A percentile compares a stretch with the other conserved stretches of the same genome.
Conservation (phyloP, 352 stramenopile species). For the Phytophthora fragariae region DNA sequence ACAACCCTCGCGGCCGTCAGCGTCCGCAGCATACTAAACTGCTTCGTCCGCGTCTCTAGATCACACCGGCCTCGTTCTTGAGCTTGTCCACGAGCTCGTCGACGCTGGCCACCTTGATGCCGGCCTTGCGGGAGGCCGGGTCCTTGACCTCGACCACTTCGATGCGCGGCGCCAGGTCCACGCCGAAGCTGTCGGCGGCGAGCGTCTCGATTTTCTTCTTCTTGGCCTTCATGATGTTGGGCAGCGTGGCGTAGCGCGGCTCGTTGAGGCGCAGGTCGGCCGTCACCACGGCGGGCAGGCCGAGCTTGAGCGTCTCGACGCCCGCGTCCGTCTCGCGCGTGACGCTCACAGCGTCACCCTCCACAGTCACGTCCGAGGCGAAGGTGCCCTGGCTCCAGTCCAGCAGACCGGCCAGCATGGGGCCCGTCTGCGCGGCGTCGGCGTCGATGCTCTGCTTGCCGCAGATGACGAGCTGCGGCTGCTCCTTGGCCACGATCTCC, state of each 20-base stretch:
- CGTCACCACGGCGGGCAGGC: conserved; percentile 96
- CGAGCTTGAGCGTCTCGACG: conserved; percentile 89
- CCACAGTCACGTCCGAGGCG: conserved; percentile 91
- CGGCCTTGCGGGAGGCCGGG: conserved; percentile 92
- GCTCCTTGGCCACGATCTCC: conserved; percentile 94
- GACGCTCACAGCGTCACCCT: conserved; percentile 72
- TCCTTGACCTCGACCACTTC: conserved; percentile 92
- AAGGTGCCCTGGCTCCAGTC: conserved; percentile 98
- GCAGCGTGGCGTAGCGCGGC: conserved; percentile 98
- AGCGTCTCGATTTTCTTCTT: conserved; percentile 92
- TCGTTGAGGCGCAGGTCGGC: conserved; percentile 99
- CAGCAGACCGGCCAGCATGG: conserved; percentile 96
- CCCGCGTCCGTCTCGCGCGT: conserved; percentile 97
- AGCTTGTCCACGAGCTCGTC: conserved; percentile 97
- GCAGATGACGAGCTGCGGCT: conserved; percentile 95
- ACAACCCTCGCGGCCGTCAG: neutral
- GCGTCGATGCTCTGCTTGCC: conserved; percentile 97
- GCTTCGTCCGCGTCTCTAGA: conserved; percentile 58
- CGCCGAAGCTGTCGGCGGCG: conserved; percentile 71
- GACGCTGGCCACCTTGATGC: conserved; percentile 95
- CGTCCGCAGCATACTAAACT: conserved; percentile 8
- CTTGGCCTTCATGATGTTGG: conserved; percentile 99
- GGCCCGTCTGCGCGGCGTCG: conserved; percentile 89
- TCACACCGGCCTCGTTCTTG: conserved; percentile 94
- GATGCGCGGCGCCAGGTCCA: conserved; percentile 80